Conservation (phyloP, 306 rosid species). For the Corylus heterophylla region DNA sequence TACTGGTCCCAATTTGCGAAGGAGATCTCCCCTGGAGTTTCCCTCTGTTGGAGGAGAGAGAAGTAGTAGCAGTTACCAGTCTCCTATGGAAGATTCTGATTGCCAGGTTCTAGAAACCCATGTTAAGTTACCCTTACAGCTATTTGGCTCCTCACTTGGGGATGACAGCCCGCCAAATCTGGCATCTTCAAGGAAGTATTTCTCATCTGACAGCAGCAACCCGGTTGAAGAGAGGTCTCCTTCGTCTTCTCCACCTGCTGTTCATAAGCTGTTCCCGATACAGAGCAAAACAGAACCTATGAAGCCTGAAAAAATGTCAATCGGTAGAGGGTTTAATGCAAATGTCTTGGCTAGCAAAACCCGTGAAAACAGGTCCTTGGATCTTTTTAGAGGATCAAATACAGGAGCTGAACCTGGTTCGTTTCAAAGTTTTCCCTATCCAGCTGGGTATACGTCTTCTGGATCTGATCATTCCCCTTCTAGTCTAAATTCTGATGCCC, state of each 20-base stretch:
- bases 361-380: slow-evolving; percentile 57
- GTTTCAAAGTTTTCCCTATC: slow-evolving; percentile 63
- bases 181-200: slow-evolving; percentile 61
- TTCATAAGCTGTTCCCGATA: slow-evolving; percentile 66
- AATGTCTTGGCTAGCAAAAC: slow-evolving; percentile 44
- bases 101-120: slow-evolving; percentile 58
- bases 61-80: slow-evolving; percentile 82
- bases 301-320: slow-evolving; percentile 41
- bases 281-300: slow-evolving; percentile 45
- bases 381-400: slow-evolving; percentile 68
- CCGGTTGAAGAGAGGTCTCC: slow-evolving; percentile 80
- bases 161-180: slow-evolving; percentile 50
- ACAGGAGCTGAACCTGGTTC: slow-evolving; percentile 52
- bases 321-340: slow-evolving; percentile 36
- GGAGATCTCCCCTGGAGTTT: slow-evolving; percentile 47
- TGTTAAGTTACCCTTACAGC: slow-evolving; percentile 74
- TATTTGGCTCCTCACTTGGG: slow-evolving; percentile 72
- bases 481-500: slow-evolving; percentile 80
- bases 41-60: slow-evolving; percentile 68
- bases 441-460: slow-evolving; percentile 82
- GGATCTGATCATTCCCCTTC: slow-evolving; percentile 91
- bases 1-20: slow-evolving; percentile 34
- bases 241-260: slow-evolving; percentile 70
- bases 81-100: slow-evolving; percentile 76
- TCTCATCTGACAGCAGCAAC: slow-evolving; percentile 90